Percentiles rank a stretch among this genome's conserved stretches.
Conservation (phyloP, 345 rosid species). For the Trapa bicornis region DNA sequence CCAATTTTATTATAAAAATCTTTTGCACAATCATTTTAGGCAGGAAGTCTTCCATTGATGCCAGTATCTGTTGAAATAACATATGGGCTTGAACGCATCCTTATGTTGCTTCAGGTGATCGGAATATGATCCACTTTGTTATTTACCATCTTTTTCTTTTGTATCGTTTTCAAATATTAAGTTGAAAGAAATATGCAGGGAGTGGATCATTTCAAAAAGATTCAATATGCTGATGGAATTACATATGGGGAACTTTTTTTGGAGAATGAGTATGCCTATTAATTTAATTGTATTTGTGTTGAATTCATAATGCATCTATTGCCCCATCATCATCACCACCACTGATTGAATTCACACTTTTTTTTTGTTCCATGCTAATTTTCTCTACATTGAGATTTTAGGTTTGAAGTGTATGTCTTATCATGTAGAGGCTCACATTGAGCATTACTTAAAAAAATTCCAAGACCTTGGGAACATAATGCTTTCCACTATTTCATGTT, state of each 20-base stretch:
- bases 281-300: neutral
- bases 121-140: conserved; percentile 4
- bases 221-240: conserved; percentile 82
- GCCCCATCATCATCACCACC: neutral
- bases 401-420: neutral
- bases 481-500: neutral
- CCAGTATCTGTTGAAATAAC: conserved; percentile 96
- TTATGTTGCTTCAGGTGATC: conserved; percentile 91
- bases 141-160: conserved; percentile 6
- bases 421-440: neutral
- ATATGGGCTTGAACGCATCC: conserved; percentile 93
- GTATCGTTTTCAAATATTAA: conserved; percentile 15
- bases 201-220: conserved; percentile 96
- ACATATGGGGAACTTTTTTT: conserved; percentile 90
- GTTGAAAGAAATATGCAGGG: conserved; percentile 27
- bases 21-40: conserved; percentile 26
- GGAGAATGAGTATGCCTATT: conserved; percentile 72
- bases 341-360: neutral
- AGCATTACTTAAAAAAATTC: neutral
- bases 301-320: neutral
- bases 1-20: neutral
- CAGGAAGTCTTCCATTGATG: conserved; percentile 86
- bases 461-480: neutral
- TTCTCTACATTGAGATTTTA: neutral
- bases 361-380: neutral